Evolutionary conservation across 106 monocot species (phyloP).

Genomic region (Xerophyta viscosa): DNA sequence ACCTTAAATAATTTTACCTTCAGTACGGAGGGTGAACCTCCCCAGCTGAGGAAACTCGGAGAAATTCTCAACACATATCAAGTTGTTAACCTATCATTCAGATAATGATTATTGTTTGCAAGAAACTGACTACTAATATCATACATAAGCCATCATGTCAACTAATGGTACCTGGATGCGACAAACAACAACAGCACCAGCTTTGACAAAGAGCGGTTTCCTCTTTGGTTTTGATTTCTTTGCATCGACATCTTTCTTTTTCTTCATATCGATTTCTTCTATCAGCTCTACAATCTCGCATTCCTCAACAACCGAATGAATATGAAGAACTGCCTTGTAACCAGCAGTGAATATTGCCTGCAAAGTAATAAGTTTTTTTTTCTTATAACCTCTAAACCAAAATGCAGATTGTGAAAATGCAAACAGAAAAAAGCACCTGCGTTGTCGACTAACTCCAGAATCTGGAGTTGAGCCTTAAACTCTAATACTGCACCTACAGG

Average conservation of each 20-base stretch:
- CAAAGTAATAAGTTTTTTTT: not conserved
- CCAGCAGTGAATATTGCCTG: conserved; percentile 98
- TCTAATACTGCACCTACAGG: conserved; percentile 51
- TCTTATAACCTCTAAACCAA: not conserved
- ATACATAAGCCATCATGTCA: not conserved
- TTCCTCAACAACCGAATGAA: conserved; percentile 90
- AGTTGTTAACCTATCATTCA: conserved; percentile 59
- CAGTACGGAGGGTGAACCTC: conserved; percentile 88
- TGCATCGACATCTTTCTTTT: conserved; percentile 70
- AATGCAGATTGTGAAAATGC: not conserved
- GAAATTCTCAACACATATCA: conserved; percentile 92
- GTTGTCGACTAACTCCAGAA: conserved; percentile 92
- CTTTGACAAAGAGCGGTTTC: conserved; percentile 94
- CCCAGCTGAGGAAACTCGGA: conserved; percentile 83
- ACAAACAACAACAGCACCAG: conserved; percentile 83
- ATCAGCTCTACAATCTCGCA: conserved; percentile 92
- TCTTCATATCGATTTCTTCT: conserved; percentile 85
- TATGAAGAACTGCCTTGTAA: conserved; percentile 88
- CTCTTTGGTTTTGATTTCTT: conserved; percentile 85
- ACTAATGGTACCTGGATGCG: conserved; percentile 54
- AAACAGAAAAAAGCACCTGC: conserved; percentile 36
- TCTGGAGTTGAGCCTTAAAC: conserved; percentile 91
- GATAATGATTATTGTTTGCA: not conserved
- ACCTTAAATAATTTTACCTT: conserved; percentile 47
- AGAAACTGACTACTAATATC: not conserved